phyloP scores from a whole-genome alignment of 2,329 filamentous ascomycete species.

The Trichoderma simmonsii region DNA sequence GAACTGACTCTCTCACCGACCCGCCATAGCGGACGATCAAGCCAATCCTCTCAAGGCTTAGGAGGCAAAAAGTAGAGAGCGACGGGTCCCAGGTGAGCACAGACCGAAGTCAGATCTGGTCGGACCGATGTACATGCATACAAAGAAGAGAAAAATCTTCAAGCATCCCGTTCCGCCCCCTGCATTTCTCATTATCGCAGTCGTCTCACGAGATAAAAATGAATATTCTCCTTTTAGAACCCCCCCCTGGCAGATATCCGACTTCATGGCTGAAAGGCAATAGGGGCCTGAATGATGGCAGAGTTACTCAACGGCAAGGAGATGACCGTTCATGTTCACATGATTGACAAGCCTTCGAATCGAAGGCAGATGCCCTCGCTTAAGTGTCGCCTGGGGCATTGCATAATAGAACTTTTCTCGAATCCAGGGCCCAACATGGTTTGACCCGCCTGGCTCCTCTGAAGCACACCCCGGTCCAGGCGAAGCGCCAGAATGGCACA shows the following conservation, averaged over 20 bases:
- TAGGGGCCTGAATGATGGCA: neutral
- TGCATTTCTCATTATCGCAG: neutral
- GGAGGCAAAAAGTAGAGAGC: neutral
- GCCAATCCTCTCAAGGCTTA: neutral
- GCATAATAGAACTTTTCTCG: slow-evolving; percentile 9
- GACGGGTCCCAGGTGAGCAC: neutral
- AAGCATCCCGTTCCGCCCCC: neutral
- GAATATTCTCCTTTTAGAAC: neutral
- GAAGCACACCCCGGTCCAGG: neutral
- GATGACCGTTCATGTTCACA: slow-evolving; percentile 9
- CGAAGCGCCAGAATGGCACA: neutral
- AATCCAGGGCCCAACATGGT: neutral
- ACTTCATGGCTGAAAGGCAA: neutral
- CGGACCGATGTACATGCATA: neutral
- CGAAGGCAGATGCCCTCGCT: neutral
- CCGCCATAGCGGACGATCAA: neutral
- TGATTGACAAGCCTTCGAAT: neutral
- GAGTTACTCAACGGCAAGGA: neutral
- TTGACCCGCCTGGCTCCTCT: neutral
- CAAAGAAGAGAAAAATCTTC: neutral
- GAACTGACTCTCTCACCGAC: neutral
- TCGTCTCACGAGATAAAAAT: neutral
- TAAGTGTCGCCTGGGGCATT: neutral
- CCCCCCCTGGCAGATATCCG: neutral
- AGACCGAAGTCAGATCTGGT: slow-evolving; percentile 1